These are phyloP conservation scores for Lactarius sanguifluus DNA, from an alignment of 768 basidiomycete species.

Conservation along the genomic window DNA sequence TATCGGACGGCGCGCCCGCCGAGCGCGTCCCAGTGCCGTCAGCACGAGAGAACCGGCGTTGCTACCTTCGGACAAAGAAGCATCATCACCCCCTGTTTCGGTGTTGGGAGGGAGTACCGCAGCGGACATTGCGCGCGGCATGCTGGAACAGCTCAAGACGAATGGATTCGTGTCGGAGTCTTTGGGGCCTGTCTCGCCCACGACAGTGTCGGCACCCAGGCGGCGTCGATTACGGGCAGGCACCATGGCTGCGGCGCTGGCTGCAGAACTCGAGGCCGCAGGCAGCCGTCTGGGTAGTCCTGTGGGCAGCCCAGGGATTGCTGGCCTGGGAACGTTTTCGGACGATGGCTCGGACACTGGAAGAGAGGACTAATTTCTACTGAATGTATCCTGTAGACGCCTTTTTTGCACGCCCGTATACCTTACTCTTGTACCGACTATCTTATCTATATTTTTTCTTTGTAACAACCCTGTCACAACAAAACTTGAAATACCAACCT, in stretches of 20 bases:
- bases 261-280: conserved; percentile 29
- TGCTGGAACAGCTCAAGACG: conserved; percentile 72
- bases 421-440: conserved; percentile 14
- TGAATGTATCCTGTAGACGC: conserved; percentile 22
- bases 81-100: conserved; percentile 31
- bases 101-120: conserved; percentile 42
- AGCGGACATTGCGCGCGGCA: conserved; percentile 65
- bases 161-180: conserved; percentile 55
- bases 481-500: not conserved
- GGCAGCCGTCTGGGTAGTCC: conserved; percentile 19
- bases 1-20: conserved; percentile 55
- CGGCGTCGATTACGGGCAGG: conserved; percentile 30
- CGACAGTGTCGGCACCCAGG: conserved; percentile 25
- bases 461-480: not conserved
- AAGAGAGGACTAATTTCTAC: conserved; percentile 19
- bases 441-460: conserved; percentile 18
- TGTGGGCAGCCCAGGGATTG: conserved; percentile 4
- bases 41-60: conserved; percentile 35
- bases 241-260: conserved; percentile 23
- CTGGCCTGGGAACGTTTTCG: conserved; percentile 9
- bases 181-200: conserved; percentile 31
- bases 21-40: conserved; percentile 46
- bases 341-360: conserved; percentile 25
- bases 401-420: not conserved
- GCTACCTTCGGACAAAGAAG: conserved; percentile 35